phyloP scores from a whole-genome alignment of 371 early-diverging fungal genomes.

The Choanephora cucurbitarum region DNA sequence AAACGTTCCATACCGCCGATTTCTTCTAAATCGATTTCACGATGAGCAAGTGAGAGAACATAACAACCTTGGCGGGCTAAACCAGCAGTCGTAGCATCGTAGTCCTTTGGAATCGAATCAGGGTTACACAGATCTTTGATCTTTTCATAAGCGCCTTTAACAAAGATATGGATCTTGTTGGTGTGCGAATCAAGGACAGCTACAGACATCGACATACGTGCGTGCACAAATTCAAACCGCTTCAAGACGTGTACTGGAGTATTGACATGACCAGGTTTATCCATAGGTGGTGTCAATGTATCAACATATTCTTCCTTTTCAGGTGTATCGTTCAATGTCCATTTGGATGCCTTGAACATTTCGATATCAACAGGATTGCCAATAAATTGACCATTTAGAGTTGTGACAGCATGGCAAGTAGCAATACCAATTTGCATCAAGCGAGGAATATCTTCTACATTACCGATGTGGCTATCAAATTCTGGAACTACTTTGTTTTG shows the following conservation, averaged over 20 bases:
- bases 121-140: conserved; percentile 59
- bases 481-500: conserved; percentile 12
- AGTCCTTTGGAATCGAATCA: conserved; percentile 65
- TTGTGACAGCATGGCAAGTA: conserved; percentile 82
- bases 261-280: conserved; percentile 15
- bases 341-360: conserved; percentile 81
- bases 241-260: conserved; percentile 58
- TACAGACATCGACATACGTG: conserved; percentile 86
- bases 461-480: conserved; percentile 34
- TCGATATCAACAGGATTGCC: conserved; percentile 91
- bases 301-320: conserved; percentile 38
- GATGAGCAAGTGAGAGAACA: conserved; percentile 74
- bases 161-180: conserved; percentile 65
- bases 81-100: conserved; percentile 52
- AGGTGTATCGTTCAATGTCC: conserved; percentile 33
- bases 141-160: conserved; percentile 86
- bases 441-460: conserved; percentile 36
- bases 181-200: conserved; percentile 63
- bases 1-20: conserved; percentile 45
- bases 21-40: conserved; percentile 45
- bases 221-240: conserved; percentile 86
- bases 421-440: conserved; percentile 66
- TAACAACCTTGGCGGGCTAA: conserved; percentile 79
- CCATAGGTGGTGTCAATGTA: conserved; percentile 37
- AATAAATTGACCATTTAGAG: conserved; percentile 70